These are phyloP conservation scores for Trichoderma parareesei DNA, from an alignment of 495 filamentous ascomycete species.

Conservation along the genomic window DNA sequence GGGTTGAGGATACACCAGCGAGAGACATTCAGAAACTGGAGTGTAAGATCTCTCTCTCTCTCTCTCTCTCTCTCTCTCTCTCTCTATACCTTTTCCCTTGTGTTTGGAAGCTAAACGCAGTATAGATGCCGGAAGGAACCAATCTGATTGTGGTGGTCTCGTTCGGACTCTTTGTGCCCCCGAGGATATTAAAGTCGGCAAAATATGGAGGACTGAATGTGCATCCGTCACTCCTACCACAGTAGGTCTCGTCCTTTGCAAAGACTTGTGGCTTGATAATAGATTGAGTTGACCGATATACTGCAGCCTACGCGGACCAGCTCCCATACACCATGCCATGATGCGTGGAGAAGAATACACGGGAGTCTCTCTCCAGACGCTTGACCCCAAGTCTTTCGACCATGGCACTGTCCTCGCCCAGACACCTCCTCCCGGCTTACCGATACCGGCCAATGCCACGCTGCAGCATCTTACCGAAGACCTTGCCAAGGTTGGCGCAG, in stretches of 20 bases:
- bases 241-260: slow-evolving; percentile 40
- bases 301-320: slow-evolving; percentile 59
- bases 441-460: slow-evolving; percentile 16
- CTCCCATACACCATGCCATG: slow-evolving; percentile 72
- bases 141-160: slow-evolving; percentile 94
- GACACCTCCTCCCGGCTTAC: slow-evolving; percentile 26
- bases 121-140: slow-evolving; percentile 52
- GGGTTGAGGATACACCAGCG: slow-evolving; percentile 62
- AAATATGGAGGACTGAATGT: slow-evolving; percentile 87
- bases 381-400: slow-evolving; percentile 70
- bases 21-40: slow-evolving; percentile 76
- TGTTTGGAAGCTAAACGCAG: neutral
- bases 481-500: slow-evolving; percentile 45
- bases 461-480: slow-evolving; percentile 20
- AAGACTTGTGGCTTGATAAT: neutral
- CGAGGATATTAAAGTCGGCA: slow-evolving; percentile 56
- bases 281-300: neutral
- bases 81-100: too few species aligned
- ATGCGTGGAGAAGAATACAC: slow-evolving; percentile 47
- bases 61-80: neutral
- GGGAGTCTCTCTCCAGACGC: slow-evolving; percentile 76
- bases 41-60: slow-evolving; percentile 35
- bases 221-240: slow-evolving; percentile 87
- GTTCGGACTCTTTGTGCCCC: slow-evolving; percentile 84
- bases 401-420: slow-evolving; percentile 66